Evolutionary conservation across 805 yeast genomes (phyloP), one percentile per base, ranked within the genome.

Genomic region (Candida glaebosa): DNA sequence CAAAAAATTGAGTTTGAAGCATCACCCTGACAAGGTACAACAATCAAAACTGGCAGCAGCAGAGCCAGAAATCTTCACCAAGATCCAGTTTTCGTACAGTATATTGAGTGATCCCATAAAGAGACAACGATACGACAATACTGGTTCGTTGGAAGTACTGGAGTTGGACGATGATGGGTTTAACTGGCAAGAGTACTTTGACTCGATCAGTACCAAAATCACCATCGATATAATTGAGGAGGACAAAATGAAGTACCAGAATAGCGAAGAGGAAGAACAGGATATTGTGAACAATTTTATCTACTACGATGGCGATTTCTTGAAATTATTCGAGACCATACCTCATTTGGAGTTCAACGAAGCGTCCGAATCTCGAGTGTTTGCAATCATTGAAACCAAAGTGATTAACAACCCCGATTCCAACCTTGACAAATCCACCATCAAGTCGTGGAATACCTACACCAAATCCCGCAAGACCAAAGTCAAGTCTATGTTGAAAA

Each of bases 1-100:
- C 53, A 75, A 85, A 48, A 78, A 77, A 44, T 54, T 75, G 26
- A 85, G 90, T 48, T 64, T 85, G 22, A 61, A 66, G 37, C 72
- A 76, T 45, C 95, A 85, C 55, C 95, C 95, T 1, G 95, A 85
- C 58, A 84, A 85, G 54, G 59, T 74, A 30, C 36, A 69, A 66
- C 53, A 63, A 65, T 10, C 37, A 4, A 31, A 20, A 14, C 19
- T 20, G 7, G 45, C 37, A 18, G 45, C 37, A 18, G 45, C 42
- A 6, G 61, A 56, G 31, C 49, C 44, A 35, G 60, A 61, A 15
- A 36, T 40, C 18, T 88, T 89, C 58, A 84, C 87, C 38, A 64
- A 76, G 49, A 73, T 88, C 15, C 90, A 87, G 56, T 81, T 86
- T 52, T 82, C 95, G 16, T 87, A 85, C 57, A 68, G 82, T 33